Conservation (phyloP, 73 alveolate genomes). For the Paraurostyla sp. region DNA sequence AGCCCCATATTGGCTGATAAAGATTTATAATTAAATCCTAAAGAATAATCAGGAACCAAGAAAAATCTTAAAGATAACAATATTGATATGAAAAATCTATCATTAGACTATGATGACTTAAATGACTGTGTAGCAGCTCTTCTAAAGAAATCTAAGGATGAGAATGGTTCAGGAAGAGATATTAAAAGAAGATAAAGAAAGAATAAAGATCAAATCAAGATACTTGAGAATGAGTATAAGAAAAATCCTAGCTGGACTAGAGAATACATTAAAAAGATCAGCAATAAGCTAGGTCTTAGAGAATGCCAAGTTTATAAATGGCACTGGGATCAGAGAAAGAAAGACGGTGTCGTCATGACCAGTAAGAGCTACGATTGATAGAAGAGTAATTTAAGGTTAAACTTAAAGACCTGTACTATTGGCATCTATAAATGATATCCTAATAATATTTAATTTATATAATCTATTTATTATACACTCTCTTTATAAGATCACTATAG, state of each 20-base stretch:
- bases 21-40: neutral
- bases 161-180: conserved; percentile 11
- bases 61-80: neutral
- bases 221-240: conserved; percentile 62
- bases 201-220: conserved; percentile 51
- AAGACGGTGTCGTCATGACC: conserved; percentile 6
- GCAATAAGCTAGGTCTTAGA: conserved; percentile 63
- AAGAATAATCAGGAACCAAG: neutral
- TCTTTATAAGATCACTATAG: too few relatives aligned
- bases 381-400: too few relatives aligned
- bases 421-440: too few relatives aligned
- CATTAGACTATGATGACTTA: conserved; percentile 9
- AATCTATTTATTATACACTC: too few relatives aligned
- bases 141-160: conserved; percentile 49
- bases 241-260: conserved; percentile 74
- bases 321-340: conserved; percentile 81
- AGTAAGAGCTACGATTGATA: neutral
- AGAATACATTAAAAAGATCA: conserved; percentile 45
- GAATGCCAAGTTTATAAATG: conserved; percentile 80
- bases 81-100: neutral
- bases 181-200: conserved; percentile 66
- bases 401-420: too few relatives aligned
- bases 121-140: conserved; percentile 43
- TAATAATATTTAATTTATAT: too few relatives aligned
- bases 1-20: neutral